Base-by-base conservation (phyloP, 192 early-diverging fungal genomes). In the Diversispora epigaea region DNA sequence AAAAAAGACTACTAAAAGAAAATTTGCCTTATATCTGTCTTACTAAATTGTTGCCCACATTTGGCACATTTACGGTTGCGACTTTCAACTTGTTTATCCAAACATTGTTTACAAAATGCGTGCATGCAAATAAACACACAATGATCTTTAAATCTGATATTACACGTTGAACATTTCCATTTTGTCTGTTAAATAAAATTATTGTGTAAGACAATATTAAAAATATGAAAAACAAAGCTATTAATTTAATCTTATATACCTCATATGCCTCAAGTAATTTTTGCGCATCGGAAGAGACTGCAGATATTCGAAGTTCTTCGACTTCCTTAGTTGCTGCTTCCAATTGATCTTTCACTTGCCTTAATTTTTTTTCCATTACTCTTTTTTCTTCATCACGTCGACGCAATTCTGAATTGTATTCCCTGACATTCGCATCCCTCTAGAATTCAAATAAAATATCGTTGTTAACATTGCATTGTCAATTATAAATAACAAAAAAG, bases 31-130 rank as follows among this genome's bases (percentile, higher is more conserved):
- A 66, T 66, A 66, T 66, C 64, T 0, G 43, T 46, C 11, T 17
- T 66, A 47, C 43, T 46, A 85, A 96, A 96, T 17, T 89, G 80
- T 67, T 89, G 84, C 64, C 86, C 88, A 80, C 95, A 96, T 60
- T 86, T 91, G n/a, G 93, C 93, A 80, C 95, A 96, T 81, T 95
- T 94, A 79, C 93, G 85, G 78, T 96, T 93, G 9, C 94, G 84
- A 0, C 92, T 91, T 47, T 92, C 89, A 73, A 88, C 85, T 49
- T 90, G 86, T 50, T 86, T 86, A 73, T 96, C 92, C 46, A 98
- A 84, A 77, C 96, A 98, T 60, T 87, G 82, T 67, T 91, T 91
- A 83, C 96, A 98, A 84, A 97, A 98, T 39, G 89, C 89, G 71
- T 98, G 96, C 95, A 95, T 95, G 79, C 96, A 98, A 40, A 89